A percentile compares a stretch with the other conserved stretches of the same genome.
Evolutionary conservation across 1,139 yeast genomes (phyloP).

Genomic region (Pichia sp.): DNA sequence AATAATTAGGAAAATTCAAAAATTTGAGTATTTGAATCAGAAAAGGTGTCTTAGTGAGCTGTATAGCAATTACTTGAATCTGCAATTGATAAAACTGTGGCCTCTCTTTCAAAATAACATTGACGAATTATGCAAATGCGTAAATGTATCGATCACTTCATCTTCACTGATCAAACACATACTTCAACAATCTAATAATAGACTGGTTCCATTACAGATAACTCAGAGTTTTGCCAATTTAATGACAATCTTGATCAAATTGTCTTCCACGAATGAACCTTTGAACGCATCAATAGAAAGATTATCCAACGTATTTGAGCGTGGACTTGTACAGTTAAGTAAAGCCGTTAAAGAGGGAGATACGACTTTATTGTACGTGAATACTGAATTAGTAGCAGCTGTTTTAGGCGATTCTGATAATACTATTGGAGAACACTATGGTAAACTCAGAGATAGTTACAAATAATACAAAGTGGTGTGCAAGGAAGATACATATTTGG

Average conservation of each 20-base stretch:
- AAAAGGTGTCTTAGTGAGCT: slow-evolving; percentile 55
- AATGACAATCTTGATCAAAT: slow-evolving; percentile 60
- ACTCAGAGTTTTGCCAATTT: slow-evolving; percentile 79
- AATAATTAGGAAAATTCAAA: slow-evolving; percentile 67
- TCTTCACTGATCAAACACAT: slow-evolving; percentile 23
- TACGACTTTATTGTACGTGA: background rate
- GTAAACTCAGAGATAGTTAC: too few species aligned
- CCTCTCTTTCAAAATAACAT: slow-evolving; percentile 74
- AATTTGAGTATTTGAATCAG: slow-evolving; percentile 54
- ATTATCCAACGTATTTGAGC: slow-evolving; percentile 73
- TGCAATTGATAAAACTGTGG: slow-evolving; percentile 66
- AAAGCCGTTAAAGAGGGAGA: background rate
- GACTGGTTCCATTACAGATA: slow-evolving; percentile 49
- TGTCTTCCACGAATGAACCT: slow-evolving; percentile 59
- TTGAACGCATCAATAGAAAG: slow-evolving; percentile 60
- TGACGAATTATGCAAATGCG: slow-evolving; percentile 67
- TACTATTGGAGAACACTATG: too few species aligned
- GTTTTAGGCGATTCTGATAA: background rate
- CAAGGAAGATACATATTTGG: too few species aligned
- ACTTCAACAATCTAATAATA: slow-evolving; percentile 19
- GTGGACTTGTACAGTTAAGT: slow-evolving; percentile 49
- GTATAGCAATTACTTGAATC: slow-evolving; percentile 56
- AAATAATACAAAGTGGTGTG: too few species aligned
- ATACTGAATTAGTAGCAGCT: background rate
- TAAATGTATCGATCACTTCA: slow-evolving; percentile 35